Percentiles rank a stretch among this genome's conserved stretches.
Evolutionary conservation across 139 green algal species (phyloP).

Genomic region (Pleodorina starrii): DNA sequence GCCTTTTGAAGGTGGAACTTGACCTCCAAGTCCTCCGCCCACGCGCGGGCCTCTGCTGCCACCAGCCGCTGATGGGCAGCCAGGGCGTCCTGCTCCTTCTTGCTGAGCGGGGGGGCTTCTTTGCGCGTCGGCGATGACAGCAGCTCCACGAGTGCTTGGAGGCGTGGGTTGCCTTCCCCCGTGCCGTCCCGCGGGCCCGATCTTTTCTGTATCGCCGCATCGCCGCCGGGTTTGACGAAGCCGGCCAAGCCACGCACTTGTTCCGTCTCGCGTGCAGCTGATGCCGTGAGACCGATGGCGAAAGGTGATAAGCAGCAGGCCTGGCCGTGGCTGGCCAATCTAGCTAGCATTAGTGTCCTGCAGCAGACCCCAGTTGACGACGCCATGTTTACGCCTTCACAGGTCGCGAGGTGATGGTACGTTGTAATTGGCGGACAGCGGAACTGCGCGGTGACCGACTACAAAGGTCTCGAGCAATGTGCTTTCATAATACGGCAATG

Average conservation of each 20-base stretch:
- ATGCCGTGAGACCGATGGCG: background rate
- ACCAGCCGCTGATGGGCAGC: background rate
- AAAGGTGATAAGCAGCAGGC: background rate
- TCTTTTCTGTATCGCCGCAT: constrained; percentile 19
- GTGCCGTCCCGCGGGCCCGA: background rate
- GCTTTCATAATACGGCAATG: no score
- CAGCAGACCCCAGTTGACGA: background rate
- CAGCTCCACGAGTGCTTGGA: constrained; percentile 16
- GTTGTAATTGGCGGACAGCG: background rate
- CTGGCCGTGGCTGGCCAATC: background rate
- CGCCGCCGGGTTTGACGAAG: background rate
- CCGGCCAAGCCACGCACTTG: constrained; percentile 2
- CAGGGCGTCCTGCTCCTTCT: background rate
- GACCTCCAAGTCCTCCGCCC: constrained; percentile 24
- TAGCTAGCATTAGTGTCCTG: background rate
- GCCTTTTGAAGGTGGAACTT: constrained; percentile 50
- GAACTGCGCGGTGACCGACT: background rate
- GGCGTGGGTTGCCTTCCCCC: constrained; percentile 15
- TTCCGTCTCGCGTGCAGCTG: background rate
- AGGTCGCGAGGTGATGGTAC: background rate
- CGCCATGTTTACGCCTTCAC: constrained; percentile 1
- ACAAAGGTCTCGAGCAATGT: no score
- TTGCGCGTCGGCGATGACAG: background rate
- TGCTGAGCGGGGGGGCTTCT: background rate
- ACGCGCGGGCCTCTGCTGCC: background rate